Evolutionary conservation across 164 flowering plant genomes (phyloP).

Genomic region (Stephania yunnanensis): DNA sequence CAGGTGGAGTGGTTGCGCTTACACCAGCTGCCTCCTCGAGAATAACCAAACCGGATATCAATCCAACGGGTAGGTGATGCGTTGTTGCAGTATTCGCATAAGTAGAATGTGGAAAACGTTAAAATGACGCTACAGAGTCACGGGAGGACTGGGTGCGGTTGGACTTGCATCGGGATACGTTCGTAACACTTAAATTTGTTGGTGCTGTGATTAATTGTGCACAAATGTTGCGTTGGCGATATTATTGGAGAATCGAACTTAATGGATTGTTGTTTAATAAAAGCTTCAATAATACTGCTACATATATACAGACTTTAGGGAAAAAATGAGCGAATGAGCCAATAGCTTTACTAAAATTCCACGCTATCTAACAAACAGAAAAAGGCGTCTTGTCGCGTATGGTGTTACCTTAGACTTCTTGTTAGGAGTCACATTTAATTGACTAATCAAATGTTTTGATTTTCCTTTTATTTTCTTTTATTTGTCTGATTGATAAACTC

Average conservation of each 20-base stretch:
- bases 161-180: no score
- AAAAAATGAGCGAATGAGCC: not conserved
- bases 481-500: not conserved
- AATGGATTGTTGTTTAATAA: no score
- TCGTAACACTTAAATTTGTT: no score
- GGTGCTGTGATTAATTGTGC: no score
- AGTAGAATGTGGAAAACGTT: not conserved
- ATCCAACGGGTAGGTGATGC: not conserved
- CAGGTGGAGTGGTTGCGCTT: not conserved
- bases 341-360: not conserved
- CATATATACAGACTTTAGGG: not conserved
- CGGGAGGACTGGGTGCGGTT: no score
- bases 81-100: not conserved
- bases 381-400: not conserved
- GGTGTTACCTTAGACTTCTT: not conserved
- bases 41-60: not conserved
- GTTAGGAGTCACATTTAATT: not conserved
- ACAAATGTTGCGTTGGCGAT: no score
- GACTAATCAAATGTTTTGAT: no score
- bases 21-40: not conserved
- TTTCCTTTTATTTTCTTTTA: not conserved
- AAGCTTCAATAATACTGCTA: no score
- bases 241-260: no score
- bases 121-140: not conserved
- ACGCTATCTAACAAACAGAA: not conserved